These are phyloP conservation scores for Lodderomyces pseudojiufengensis DNA, from an alignment of 1,139 yeast genomes.

Conservation along the genomic window DNA sequence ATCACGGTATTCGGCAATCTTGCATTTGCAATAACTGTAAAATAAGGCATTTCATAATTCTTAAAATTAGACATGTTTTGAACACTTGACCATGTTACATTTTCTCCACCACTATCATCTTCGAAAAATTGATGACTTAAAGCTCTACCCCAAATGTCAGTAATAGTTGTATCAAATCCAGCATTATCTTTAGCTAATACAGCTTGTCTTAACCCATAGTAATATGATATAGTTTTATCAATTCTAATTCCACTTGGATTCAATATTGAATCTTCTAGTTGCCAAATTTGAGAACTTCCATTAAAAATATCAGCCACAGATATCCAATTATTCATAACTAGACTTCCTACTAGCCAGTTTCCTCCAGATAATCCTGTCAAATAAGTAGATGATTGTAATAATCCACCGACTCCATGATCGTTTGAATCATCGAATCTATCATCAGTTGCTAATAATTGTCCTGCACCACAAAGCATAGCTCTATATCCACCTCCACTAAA, in stretches of 20 bases:
- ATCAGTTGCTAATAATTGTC: conserved; percentile 37
- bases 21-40: conserved; percentile 39
- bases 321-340: conserved; percentile 38
- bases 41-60: conserved; percentile 39
- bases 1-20: conserved; percentile 34
- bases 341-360: conserved; percentile 40
- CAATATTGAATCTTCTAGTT: conserved; percentile 37
- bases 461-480: conserved; percentile 45
- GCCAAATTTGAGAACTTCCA: conserved; percentile 31
- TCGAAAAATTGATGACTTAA: conserved; percentile 35
- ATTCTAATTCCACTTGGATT: conserved; percentile 33
- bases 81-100: conserved; percentile 39
- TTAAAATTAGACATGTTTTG: conserved; percentile 25
- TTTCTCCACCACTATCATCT: conserved; percentile 22
- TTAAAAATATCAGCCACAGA: conserved; percentile 32
- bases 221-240: conserved; percentile 32
- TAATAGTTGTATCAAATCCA: conserved; percentile 35
- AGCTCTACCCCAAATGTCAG: conserved; percentile 47
- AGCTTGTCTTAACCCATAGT: conserved; percentile 25
- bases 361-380: conserved; percentile 45
- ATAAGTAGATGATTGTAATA: conserved; percentile 38
- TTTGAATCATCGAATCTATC: conserved; percentile 25
- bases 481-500: conserved; percentile 48
- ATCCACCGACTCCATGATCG: conserved; percentile 35
- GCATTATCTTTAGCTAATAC: conserved; percentile 32